These are phyloP conservation scores for Mortierella sp. DNA, from an alignment of 371 early-diverging fungal genomes.

Conservation along the genomic window DNA sequence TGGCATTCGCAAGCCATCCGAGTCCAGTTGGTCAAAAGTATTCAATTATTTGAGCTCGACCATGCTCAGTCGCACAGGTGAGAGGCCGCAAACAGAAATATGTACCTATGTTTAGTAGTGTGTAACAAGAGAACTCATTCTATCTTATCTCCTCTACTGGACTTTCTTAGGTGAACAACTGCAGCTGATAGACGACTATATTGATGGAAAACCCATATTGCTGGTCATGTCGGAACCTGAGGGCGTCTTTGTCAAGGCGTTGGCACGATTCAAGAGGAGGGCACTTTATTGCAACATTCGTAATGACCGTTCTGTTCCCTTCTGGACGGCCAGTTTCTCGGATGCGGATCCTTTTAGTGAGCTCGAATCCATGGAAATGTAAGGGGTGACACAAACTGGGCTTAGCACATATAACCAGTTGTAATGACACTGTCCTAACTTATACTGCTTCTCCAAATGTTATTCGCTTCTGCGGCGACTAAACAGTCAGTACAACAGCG, in stretches of 20 bases:
- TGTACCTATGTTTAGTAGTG: too few species aligned
- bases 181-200: slow-evolving; percentile 60
- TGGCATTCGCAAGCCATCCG: slow-evolving; percentile 63
- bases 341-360: slow-evolving; percentile 62
- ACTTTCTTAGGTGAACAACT: slow-evolving; percentile 61
- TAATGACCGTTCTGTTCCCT: slow-evolving; percentile 79
- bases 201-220: slow-evolving; percentile 60
- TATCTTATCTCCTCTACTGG: slow-evolving; percentile 15
- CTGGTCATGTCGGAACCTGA: slow-evolving; percentile 74
- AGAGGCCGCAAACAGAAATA: background rate
- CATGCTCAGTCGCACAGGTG: slow-evolving; percentile 67
- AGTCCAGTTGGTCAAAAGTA: slow-evolving; percentile 46
- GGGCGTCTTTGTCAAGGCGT: slow-evolving; percentile 62
- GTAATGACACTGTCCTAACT: too few species aligned
- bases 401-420: too few species aligned
- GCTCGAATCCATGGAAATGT: slow-evolving; percentile 59
- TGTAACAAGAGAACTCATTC: background rate
- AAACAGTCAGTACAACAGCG: slow-evolving; percentile 35
- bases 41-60: slow-evolving; percentile 64
- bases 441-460: too few species aligned
- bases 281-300: slow-evolving; percentile 73
- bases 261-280: slow-evolving; percentile 62
- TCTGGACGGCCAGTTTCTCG: slow-evolving; percentile 73
- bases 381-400: too few species aligned
- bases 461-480: background rate